Conservation (phyloP, 1,139 yeast genomes). For the Candida glucosophila region DNA sequence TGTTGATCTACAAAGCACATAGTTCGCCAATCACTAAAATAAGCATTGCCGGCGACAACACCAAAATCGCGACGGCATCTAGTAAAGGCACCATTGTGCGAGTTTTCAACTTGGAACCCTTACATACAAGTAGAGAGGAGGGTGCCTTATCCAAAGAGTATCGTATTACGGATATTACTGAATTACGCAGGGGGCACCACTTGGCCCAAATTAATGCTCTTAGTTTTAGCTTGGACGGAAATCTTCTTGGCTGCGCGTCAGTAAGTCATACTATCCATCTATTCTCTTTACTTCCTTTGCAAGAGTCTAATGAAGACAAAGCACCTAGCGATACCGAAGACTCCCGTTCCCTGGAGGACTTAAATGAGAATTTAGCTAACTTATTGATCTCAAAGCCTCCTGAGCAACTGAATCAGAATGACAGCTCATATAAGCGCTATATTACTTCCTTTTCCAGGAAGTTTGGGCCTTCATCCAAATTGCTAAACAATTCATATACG, state of each 20-base stretch:
- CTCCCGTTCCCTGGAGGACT: constrained; percentile 25
- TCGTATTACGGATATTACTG: constrained; percentile 28
- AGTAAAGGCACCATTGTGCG: constrained; percentile 66
- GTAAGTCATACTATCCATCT: constrained; percentile 65
- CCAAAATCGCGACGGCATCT: constrained; percentile 58
- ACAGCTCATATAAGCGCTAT: constrained; percentile 10
- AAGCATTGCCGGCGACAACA: constrained; percentile 43
- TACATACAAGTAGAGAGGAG: constrained; percentile 4
- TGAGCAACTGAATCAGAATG: constrained; percentile 7
- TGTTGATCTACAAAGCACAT: constrained; percentile 54
- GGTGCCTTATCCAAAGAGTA: constrained; percentile 7
- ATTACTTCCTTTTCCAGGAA: constrained; percentile 10
- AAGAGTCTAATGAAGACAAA: constrained; percentile 2
- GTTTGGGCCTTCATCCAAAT: constrained; percentile 10
- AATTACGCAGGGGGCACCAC: constrained; percentile 65
- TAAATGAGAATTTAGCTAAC: constrained; percentile 38
- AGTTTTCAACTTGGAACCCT: constrained; percentile 22
- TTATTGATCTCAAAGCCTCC: constrained; percentile 24
- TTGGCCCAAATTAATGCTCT: constrained; percentile 48
- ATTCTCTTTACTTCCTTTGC: constrained; percentile 30
- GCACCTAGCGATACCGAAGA: constrained; percentile 5
- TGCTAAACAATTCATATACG: constrained; percentile 29
- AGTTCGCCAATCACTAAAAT: constrained; percentile 41
- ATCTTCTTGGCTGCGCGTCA: constrained; percentile 57
- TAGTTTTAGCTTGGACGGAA: constrained; percentile 41